Conservation (phyloP, 257 asterid species). For the Solanum neorickii region DNA sequence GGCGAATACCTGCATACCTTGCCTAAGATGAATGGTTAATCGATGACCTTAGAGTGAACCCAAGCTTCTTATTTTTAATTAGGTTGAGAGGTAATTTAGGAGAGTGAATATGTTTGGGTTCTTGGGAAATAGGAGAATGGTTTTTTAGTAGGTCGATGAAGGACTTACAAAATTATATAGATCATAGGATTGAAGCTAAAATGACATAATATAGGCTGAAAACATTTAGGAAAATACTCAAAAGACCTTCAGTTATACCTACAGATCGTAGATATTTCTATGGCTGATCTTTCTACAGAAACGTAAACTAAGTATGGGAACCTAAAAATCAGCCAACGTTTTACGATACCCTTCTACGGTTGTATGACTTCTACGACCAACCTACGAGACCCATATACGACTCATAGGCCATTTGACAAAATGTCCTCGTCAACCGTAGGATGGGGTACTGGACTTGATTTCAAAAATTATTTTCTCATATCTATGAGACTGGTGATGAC, state of each 20-base stretch:
- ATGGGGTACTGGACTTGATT: background rate
- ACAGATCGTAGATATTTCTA: no score
- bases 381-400: background rate
- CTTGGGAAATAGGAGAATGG: background rate
- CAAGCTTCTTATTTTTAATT: no score
- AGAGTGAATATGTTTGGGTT: background rate
- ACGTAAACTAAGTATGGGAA: no score
- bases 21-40: background rate
- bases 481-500: background rate
- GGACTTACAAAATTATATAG: background rate
- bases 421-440: background rate
- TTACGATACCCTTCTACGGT: background rate
- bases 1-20: background rate
- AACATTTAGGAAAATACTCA: background rate
- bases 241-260: background rate
- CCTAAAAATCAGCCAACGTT: background rate
- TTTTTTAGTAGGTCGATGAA: background rate
- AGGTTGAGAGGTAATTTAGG: background rate
- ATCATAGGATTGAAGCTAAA: background rate
- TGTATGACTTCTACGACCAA: background rate
- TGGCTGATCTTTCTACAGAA: background rate
- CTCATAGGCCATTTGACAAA: background rate
- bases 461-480: no score
- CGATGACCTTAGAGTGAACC: background rate
- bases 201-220: background rate